These are phyloP conservation scores for Kwoniella botswanensis DNA, from an alignment of 768 basidiomycete species.

Conservation along the genomic window DNA sequence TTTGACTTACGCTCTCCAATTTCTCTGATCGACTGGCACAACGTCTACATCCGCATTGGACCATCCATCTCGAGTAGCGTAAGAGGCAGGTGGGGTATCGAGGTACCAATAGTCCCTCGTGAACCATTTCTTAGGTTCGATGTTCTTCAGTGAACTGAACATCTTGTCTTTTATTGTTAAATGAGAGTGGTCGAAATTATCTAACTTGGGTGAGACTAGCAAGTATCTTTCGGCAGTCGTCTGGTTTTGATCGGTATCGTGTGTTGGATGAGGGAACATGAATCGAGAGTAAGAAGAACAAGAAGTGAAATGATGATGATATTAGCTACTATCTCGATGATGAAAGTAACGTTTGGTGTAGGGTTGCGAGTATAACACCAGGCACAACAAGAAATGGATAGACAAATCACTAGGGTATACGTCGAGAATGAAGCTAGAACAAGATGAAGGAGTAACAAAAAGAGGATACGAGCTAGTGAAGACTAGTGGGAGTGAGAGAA, in stretches of 20 bases:
- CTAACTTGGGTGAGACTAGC: conserved; percentile 4
- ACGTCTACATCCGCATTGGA: conserved; percentile 53
- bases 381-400: background rate
- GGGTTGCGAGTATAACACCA: background rate
- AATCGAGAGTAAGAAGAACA: background rate
- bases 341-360: background rate
- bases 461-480: background rate
- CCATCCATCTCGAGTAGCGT: conserved; percentile 52
- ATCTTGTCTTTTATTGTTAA: conserved; percentile 10
- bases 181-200: background rate
- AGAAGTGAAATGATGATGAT: background rate
- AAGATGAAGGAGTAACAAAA: background rate
- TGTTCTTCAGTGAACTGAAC: conserved; percentile 8
- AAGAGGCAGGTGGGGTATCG: conserved; percentile 51
- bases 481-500: background rate
- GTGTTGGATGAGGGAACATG: background rate
- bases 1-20: conserved; percentile 48
- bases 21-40: conserved; percentile 46
- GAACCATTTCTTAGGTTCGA: conserved; percentile 41
- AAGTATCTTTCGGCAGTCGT: conserved; percentile 6
- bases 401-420: background rate
- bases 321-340: background rate
- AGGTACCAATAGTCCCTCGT: conserved; percentile 46
- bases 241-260: background rate
- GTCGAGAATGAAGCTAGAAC: background rate